Percentiles rank a stretch among this genome's conserved stretches.
These are phyloP conservation scores for Geotrichum phurueaensis DNA, from an alignment of 1,139 yeast species.

Conservation along the genomic window DNA sequence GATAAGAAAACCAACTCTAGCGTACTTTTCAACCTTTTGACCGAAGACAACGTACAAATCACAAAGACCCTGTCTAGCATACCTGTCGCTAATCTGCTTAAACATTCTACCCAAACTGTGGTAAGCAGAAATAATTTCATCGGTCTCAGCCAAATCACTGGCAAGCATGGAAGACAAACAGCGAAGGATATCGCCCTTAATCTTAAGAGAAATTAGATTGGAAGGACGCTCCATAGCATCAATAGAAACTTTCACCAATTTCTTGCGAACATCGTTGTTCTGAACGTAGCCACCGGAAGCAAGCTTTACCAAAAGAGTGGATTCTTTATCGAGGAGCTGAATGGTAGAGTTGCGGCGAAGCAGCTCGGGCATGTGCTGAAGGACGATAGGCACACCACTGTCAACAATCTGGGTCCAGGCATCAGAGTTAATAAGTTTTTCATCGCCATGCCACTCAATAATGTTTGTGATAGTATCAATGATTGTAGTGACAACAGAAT, in stretches of 20 bases:
- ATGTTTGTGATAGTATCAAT: slow-evolving; percentile 52
- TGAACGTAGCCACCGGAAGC: slow-evolving; percentile 57
- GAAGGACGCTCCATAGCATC: slow-evolving; percentile 58
- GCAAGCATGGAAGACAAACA: slow-evolving; percentile 52
- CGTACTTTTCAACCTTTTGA: slow-evolving; percentile 42
- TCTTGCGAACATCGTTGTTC: slow-evolving; percentile 49
- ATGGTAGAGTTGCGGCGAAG: slow-evolving; percentile 24
- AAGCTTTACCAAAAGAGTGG: slow-evolving; percentile 48
- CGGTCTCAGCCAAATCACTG: slow-evolving; percentile 49
- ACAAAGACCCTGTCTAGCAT: slow-evolving; percentile 57
- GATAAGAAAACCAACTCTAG: slow-evolving; percentile 47
- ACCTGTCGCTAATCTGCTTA: slow-evolving; percentile 51
- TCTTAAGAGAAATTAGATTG: slow-evolving; percentile 47
- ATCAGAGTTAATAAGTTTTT: slow-evolving; percentile 19
- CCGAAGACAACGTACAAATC: slow-evolving; percentile 58
- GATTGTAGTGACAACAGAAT: slow-evolving; percentile 52
- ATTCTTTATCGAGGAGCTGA: slow-evolving; percentile 46
- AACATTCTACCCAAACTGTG: slow-evolving; percentile 54
- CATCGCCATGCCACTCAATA: slow-evolving; percentile 42
- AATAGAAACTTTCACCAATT: slow-evolving; percentile 54
- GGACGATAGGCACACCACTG: slow-evolving; percentile 26
- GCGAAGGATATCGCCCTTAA: slow-evolving; percentile 51
- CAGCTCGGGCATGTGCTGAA: slow-evolving; percentile 28
- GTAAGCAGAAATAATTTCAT: slow-evolving; percentile 51
- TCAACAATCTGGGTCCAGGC: slow-evolving; percentile 27